Base-by-base conservation (phyloP, 345 rosid genomes). In the Eucalyptus erythrocorys region DNA sequence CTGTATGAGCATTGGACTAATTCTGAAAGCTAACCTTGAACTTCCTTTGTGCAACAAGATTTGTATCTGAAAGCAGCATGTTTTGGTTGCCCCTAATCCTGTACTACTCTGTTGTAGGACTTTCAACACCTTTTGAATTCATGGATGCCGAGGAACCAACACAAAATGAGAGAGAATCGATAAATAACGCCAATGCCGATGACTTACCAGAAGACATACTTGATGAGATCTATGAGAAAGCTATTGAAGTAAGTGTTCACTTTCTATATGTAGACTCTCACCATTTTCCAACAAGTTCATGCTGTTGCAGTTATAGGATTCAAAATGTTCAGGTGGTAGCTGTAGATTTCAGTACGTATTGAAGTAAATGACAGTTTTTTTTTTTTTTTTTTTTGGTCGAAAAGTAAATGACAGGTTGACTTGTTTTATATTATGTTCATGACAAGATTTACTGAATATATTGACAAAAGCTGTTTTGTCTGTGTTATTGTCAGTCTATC, bases 201-300 rank as follows among this genome's bases (percentile, higher is more conserved):
- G 92, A 84, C 85, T 66, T 88, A 8, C 92, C 94, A 55, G 94
- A 96, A 90, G 93, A 89, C 48, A 89, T 97, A 90, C 92, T 95
- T 90, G 86, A 92, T 40, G 96, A 95, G 91, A 90, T 94, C 84
- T 92, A 92, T 85, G 92, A 92, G 89, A 91, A 91, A 84, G 94
- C 93, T 71, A 89, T 89, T 86, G 92, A 93, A 85, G 96, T 94
- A 61, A 92, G 93, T 81, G 48, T 57, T 59, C 30, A 84, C 86
- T 59, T 57, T 89, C 51, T 45, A 15, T 27, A 34, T 24, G 48
- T 22, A 24, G 40, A 7, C 55, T 59, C 71, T 88, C 59, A n/a
- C 43, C 30, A 34, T 88, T 68, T 68, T 32, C 43, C 80, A 40
- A 32, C 43, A 68, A 68, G 37, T 81, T 80, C 13, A 87, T 71